Evolutionary conservation across 2,329 filamentous ascomycete species (phyloP), one percentile per base, ranked within the genome.

Genomic region (Huntiella abstrusa): DNA sequence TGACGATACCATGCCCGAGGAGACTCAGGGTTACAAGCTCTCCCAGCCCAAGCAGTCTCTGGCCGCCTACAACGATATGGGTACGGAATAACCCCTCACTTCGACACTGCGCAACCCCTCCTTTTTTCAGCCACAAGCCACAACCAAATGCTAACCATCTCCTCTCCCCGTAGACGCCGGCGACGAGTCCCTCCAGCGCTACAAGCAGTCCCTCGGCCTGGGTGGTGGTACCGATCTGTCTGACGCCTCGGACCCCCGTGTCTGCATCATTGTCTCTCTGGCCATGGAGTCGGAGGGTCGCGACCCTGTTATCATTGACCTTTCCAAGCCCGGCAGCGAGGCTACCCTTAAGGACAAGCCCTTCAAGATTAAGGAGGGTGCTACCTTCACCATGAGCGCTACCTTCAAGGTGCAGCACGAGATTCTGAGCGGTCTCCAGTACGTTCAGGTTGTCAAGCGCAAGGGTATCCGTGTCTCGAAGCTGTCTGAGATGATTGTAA

Each of bases 301-400:
- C 43, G 60, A 69, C 5, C 83, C 93, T 57, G 88, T 95, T 57
- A 81, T 81, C 55, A 88, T 98, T 63, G 85, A 96, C 58, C 77
- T 96, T 37, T 80, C 77, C 48, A 63, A 72, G 5, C 71, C 82
- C 16, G 83, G 79, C 49, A 78, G 83, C 51, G 72, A 94, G 57
- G 69, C 73, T 3, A 74, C 71, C 11, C 79, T 98, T 54, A 93
- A 93, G 69, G 73, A 84, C 59, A 81, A 91, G 61, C 91, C 91
- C 11, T 98, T 98, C 70, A 88, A 75, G 59, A 95, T 98, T 69
- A 98, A 96, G 73, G 91, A 96, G 64, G 86, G 85, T 47, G 76
- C 81, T 55, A 81, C 77, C 55, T 98, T 96, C 69, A 84, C 82
- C 64, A 96, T 96, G 83, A 86, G 83, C 61, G 87, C 82, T 49